These are phyloP conservation scores for Usnea hakonensis DNA, from an alignment of 495 filamentous ascomycete genomes.

Conservation along the genomic window DNA sequence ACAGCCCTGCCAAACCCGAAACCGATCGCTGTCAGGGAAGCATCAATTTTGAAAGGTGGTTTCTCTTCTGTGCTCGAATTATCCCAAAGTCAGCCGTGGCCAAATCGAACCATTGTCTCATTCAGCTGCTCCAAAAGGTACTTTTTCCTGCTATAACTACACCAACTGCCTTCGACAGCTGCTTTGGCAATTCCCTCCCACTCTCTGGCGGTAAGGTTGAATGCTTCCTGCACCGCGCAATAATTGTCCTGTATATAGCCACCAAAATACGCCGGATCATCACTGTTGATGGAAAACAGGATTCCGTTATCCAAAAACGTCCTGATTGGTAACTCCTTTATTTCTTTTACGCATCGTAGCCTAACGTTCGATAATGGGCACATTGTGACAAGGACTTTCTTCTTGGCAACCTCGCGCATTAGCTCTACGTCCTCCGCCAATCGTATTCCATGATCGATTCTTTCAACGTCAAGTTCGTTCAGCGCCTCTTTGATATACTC, in stretches of 20 bases:
- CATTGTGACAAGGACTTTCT: constrained; percentile 54
- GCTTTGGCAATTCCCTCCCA: constrained; percentile 57
- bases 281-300: constrained; percentile 62
- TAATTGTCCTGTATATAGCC: constrained; percentile 71
- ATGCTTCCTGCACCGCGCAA: constrained; percentile 66
- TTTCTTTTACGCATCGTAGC: constrained; percentile 48
- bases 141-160: constrained; percentile 37
- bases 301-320: constrained; percentile 58
- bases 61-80: not conserved
- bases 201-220: constrained; percentile 50
- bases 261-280: constrained; percentile 78
- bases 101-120: constrained; percentile 14
- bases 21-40: not conserved
- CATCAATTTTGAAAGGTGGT: not conserved
- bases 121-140: constrained; percentile 35
- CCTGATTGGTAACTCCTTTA: constrained; percentile 56
- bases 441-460: constrained; percentile 69
- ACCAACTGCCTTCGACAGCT: constrained; percentile 56
- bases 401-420: constrained; percentile 47
- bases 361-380: constrained; percentile 70
- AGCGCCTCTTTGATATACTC: constrained; percentile 58
- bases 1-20: not conserved
- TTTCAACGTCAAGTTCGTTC: constrained; percentile 44
- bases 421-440: constrained; percentile 54
- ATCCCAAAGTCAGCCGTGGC: not conserved